Percentiles rank a stretch among this genome's conserved stretches.
These are phyloP conservation scores for Curvularia sp. DNA, from an alignment of 2,329 filamentous ascomycete species.

Conservation along the genomic window DNA sequence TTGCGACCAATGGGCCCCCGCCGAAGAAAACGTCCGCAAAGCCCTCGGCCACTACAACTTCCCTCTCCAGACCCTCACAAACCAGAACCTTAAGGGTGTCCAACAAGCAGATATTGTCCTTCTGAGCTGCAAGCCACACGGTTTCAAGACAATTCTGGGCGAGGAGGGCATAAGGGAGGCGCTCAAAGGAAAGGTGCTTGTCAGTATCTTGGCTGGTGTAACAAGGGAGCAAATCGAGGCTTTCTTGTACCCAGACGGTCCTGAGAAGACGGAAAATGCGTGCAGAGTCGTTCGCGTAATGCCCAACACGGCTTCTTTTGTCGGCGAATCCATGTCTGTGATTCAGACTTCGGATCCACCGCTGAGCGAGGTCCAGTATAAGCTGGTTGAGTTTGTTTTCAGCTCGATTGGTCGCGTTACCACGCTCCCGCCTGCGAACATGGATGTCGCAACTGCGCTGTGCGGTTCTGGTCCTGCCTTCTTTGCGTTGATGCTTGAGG, in stretches of 20 bases:
- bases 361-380: slow-evolving; percentile 60
- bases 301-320: slow-evolving; percentile 82
- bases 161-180: slow-evolving; percentile 74
- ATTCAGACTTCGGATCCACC: slow-evolving; percentile 69
- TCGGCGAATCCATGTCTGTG: slow-evolving; percentile 81
- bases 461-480: slow-evolving; percentile 79
- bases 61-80: slow-evolving; percentile 70
- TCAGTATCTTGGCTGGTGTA: slow-evolving; percentile 82
- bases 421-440: slow-evolving; percentile 68
- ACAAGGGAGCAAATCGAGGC: slow-evolving; percentile 71
- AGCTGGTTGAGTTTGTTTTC: slow-evolving; percentile 78
- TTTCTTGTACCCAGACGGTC: slow-evolving; percentile 64
- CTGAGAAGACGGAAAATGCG: slow-evolving; percentile 51
- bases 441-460: slow-evolving; percentile 77
- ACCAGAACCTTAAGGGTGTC: slow-evolving; percentile 73
- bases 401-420: slow-evolving; percentile 74
- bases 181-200: slow-evolving; percentile 78
- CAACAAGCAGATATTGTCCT: slow-evolving; percentile 75
- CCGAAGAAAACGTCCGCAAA: slow-evolving; percentile 71
- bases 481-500: slow-evolving; percentile 77
- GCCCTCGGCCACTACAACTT: slow-evolving; percentile 69
- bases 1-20: slow-evolving; percentile 74
- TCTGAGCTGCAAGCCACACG: slow-evolving; percentile 81
- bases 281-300: slow-evolving; percentile 78
- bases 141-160: slow-evolving; percentile 71